Percentiles rank a stretch among this genome's conserved stretches.
phyloP scores from a whole-genome alignment of 805 yeast species.

The Starmera caribaea region DNA sequence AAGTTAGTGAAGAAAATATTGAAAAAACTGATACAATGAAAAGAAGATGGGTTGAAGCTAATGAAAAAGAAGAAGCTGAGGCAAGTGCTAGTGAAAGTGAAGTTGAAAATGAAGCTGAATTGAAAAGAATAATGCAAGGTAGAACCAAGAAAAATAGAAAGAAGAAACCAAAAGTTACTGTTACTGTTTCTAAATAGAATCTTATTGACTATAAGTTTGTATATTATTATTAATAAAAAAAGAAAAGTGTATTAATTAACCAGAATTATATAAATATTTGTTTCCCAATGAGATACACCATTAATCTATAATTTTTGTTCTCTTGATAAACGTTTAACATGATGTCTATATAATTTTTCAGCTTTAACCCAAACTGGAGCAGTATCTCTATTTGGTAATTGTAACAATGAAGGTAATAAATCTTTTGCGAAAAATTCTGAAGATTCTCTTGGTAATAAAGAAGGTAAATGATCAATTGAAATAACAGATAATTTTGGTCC shows the following conservation, averaged over 20 bases:
- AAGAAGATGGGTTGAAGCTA: slow-evolving; percentile 34
- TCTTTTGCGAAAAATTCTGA: slow-evolving; percentile 86
- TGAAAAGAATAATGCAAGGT: slow-evolving; percentile 49
- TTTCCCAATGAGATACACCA: neutral
- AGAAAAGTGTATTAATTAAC: neutral
- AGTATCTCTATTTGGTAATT: slow-evolving; percentile 69
- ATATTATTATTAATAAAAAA: neutral
- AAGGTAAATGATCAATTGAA: slow-evolving; percentile 94
- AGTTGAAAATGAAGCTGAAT: slow-evolving; percentile 63
- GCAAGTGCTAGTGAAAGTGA: slow-evolving; percentile 59
- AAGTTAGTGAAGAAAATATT: slow-evolving; percentile 63
- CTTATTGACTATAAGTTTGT: slow-evolving; percentile 4
- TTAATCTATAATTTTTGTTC: slow-evolving; percentile 29
- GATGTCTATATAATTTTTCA: slow-evolving; percentile 70
- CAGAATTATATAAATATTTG: neutral
- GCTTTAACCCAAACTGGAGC: slow-evolving; percentile 94
- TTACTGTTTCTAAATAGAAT: slow-evolving; percentile 38
- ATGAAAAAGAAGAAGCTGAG: slow-evolving; percentile 28
- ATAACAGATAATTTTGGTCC: slow-evolving; percentile 89
- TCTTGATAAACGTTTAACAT: slow-evolving; percentile 62
- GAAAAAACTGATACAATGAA: slow-evolving; percentile 69
- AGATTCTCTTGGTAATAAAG: slow-evolving; percentile 93
- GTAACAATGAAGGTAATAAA: slow-evolving; percentile 79
- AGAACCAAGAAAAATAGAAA: slow-evolving; percentile 23
- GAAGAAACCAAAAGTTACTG: slow-evolving; percentile 37